A percentile compares a stretch with the other conserved stretches of the same genome.
These are phyloP conservation scores for Hippophae rhamnoides DNA, from an alignment of 306 rosid species.

Conservation along the genomic window DNA sequence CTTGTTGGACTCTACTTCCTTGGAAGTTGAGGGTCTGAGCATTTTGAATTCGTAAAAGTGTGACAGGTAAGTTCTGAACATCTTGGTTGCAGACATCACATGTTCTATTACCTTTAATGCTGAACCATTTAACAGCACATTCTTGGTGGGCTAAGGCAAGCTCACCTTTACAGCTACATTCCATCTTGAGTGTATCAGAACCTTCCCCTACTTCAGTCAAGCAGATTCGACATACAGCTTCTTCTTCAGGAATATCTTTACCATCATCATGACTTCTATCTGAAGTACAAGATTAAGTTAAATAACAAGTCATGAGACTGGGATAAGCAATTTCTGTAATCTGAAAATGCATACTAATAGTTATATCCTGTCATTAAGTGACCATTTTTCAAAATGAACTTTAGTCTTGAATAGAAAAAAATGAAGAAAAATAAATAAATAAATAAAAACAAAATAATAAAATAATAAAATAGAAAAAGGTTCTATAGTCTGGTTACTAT, in stretches of 20 bases:
- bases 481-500: no score
- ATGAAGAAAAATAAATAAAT: no score
- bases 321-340: not conserved
- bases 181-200: constrained; percentile 61
- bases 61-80: constrained; percentile 66
- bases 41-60: constrained; percentile 48
- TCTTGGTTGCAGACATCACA: constrained; percentile 86
- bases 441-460: no score
- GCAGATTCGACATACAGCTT: constrained; percentile 85
- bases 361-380: no score
- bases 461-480: no score
- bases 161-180: constrained; percentile 86
- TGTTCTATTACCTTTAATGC: constrained; percentile 71
- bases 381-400: no score
- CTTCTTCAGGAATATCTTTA: constrained; percentile 64
- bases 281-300: constrained; percentile 42
- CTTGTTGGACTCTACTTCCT: constrained; percentile 28
- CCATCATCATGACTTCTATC: constrained; percentile 49
- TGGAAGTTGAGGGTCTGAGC: constrained; percentile 18
- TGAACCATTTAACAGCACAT: constrained; percentile 79
- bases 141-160: constrained; percentile 80
- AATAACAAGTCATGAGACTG: constrained; percentile 19
- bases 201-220: constrained; percentile 62
- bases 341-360: no score
- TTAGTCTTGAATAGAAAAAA: no score